These are phyloP conservation scores for Scopulariopsis brevicaulis DNA, from an alignment of 2,329 filamentous ascomycete species.

Conservation along the genomic window DNA sequence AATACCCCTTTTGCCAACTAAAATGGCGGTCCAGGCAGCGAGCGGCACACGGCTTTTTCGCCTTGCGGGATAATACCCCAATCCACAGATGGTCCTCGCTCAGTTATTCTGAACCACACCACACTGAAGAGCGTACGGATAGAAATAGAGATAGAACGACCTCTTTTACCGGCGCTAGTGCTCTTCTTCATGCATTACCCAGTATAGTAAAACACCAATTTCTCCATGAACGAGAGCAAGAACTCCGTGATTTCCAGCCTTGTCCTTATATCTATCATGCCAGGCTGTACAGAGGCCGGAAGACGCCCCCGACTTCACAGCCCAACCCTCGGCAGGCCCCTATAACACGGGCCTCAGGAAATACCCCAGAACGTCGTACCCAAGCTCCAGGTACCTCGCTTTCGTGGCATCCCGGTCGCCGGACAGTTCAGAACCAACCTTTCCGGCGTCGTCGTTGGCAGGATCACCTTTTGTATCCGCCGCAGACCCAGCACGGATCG, in stretches of 20 bases:
- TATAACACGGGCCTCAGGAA: conserved; percentile 39
- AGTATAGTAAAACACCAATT: neutral
- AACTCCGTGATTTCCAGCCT: neutral
- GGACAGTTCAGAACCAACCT: neutral
- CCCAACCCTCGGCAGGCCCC: no score
- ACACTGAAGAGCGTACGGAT: no score
- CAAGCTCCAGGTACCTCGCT: conserved; percentile 30
- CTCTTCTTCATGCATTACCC: neutral
- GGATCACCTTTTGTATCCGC: neutral
- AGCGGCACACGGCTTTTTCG: no score
- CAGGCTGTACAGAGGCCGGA: neutral
- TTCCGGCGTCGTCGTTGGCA: neutral
- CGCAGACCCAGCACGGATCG: neutral
- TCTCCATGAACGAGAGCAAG: neutral
- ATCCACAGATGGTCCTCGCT: no score
- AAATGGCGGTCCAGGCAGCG: no score
- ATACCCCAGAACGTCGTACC: conserved; percentile 43
- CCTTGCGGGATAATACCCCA: no score
- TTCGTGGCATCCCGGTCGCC: neutral
- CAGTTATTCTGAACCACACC: no score
- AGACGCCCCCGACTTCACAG: neutral
- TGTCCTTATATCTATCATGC: neutral
- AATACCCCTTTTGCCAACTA: no score
- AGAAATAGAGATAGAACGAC: neutral
- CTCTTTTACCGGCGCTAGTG: neutral